Evolutionary conservation across 345 rosid genomes (phyloP).

Genomic region (Acer campestre): DNA sequence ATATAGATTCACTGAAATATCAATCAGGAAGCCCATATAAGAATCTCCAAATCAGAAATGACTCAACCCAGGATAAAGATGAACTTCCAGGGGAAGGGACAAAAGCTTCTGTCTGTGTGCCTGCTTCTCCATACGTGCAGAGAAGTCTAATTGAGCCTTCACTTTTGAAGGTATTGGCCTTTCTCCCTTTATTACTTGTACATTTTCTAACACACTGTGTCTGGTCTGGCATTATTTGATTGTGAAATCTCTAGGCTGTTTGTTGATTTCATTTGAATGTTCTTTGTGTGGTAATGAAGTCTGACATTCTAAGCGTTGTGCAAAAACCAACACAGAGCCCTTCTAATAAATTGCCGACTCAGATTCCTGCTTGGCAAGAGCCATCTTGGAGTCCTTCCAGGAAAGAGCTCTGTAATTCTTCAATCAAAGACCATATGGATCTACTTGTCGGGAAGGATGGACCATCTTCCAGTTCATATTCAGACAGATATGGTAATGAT

Average conservation of each 20-base stretch:
- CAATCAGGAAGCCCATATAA: slow-evolving; percentile 29
- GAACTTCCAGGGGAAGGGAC: slow-evolving; percentile 32
- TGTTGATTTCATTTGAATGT: slow-evolving; percentile 25
- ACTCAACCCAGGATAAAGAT: slow-evolving; percentile 25
- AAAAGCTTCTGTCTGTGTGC: slow-evolving; percentile 31
- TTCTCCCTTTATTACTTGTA: slow-evolving; percentile 16
- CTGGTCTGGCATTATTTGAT: slow-evolving; percentile 13
- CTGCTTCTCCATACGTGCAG: slow-evolving; percentile 32
- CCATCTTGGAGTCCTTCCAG: slow-evolving; percentile 26
- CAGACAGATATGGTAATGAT: slow-evolving; percentile 20
- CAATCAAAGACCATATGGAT: slow-evolving; percentile 25
- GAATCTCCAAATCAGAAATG: slow-evolving; percentile 27
- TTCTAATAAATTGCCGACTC: slow-evolving; percentile 25
- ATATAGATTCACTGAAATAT: slow-evolving; percentile 17
- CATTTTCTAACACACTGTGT: slow-evolving; percentile 5
- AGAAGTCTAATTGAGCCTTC: slow-evolving; percentile 33
- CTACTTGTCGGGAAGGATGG: slow-evolving; percentile 24
- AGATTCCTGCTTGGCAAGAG: slow-evolving; percentile 32
- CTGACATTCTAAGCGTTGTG: slow-evolving; percentile 25
- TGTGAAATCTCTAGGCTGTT: slow-evolving; percentile 19
- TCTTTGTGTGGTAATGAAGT: slow-evolving; percentile 23
- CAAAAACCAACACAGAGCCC: slow-evolving; percentile 36
- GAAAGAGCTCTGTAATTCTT: slow-evolving; percentile 27
- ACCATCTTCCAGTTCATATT: slow-evolving; percentile 26
- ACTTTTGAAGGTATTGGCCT: slow-evolving; percentile 42